Evolutionary conservation across 1,284 basidiomycete species (phyloP).

Genomic region (Schizopora paradoxa): DNA sequence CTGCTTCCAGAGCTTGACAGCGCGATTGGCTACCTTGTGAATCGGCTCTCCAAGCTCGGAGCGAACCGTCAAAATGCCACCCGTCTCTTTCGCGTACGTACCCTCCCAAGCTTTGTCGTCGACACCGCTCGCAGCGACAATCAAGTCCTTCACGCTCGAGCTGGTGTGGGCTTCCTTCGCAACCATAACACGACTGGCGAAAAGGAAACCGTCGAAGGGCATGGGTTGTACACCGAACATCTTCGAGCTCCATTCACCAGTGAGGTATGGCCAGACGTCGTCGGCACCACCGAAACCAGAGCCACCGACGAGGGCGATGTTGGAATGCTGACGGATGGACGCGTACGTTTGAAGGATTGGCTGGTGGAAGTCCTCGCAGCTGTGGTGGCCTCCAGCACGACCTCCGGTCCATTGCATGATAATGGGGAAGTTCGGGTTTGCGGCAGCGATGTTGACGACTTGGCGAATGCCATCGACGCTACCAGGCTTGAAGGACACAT

Average conservation of each 20-base stretch:
- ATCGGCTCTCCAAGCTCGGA: conserved; percentile 99
- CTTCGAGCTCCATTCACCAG: conserved; percentile 89
- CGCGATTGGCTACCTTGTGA: conserved; percentile 97
- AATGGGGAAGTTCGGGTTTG: conserved; percentile 96
- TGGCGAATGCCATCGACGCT: conserved; percentile 96
- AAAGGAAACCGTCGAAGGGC: conserved; percentile 98
- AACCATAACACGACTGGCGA: conserved; percentile 95
- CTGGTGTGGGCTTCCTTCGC: conserved; percentile 97
- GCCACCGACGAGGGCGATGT: conserved; percentile 91
- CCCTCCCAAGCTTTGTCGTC: conserved; percentile 91
- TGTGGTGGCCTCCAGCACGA: conserved; percentile 98
- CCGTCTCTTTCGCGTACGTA: conserved; percentile 91
- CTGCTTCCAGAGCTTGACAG: conserved; percentile 96
- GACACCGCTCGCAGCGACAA: conserved; percentile 92
- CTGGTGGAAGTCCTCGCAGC: conserved; percentile 98
- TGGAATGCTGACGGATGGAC: conserved; percentile 82
- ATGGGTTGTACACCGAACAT: conserved; percentile 88
- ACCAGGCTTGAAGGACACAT: conserved; percentile 96
- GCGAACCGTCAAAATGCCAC: conserved; percentile 93
- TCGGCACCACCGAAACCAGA: conserved; percentile 95
- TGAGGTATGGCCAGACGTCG: conserved; percentile 96
- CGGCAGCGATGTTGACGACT: conserved; percentile 91
- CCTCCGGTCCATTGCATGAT: conserved; percentile 99
- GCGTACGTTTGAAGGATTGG: conserved; percentile 90
- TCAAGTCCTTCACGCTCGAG: conserved; percentile 92